Conservation (phyloP, 2,329 filamentous ascomycete genomes). For the Aureobasidium sp. region DNA sequence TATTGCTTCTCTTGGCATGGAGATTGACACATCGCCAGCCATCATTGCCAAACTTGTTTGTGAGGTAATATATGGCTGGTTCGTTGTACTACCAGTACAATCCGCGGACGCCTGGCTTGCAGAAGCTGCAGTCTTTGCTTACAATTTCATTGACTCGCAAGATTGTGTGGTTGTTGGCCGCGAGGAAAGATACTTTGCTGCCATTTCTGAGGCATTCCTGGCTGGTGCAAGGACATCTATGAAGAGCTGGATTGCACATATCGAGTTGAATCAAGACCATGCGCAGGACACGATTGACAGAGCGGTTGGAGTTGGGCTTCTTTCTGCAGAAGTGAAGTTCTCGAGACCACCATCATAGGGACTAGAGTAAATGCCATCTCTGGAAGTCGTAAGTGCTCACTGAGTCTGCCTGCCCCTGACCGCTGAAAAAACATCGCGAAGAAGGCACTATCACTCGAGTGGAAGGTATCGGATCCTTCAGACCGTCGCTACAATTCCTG, state of each 20-base stretch:
- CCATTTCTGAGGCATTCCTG: background rate
- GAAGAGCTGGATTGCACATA: background rate
- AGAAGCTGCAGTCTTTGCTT: background rate
- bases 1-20: background rate
- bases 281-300: background rate
- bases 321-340: background rate
- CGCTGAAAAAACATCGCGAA: background rate
- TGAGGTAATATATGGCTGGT: background rate
- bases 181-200: background rate
- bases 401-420: background rate
- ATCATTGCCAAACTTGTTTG: background rate
- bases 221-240: background rate
- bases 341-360: background rate
- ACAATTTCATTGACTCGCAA: background rate
- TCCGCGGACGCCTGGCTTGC: background rate
- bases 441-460: background rate
- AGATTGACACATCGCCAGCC: background rate
- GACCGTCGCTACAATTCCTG: background rate
- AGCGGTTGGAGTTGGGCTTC: background rate
- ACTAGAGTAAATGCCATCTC: background rate
- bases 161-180: background rate
- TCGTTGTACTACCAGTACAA: background rate
- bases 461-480: background rate
- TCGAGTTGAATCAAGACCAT: background rate
- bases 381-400: background rate